Evolutionary conservation across 1,284 basidiomycete species (phyloP).

Genomic region (Naganishia liquefaciens): DNA sequence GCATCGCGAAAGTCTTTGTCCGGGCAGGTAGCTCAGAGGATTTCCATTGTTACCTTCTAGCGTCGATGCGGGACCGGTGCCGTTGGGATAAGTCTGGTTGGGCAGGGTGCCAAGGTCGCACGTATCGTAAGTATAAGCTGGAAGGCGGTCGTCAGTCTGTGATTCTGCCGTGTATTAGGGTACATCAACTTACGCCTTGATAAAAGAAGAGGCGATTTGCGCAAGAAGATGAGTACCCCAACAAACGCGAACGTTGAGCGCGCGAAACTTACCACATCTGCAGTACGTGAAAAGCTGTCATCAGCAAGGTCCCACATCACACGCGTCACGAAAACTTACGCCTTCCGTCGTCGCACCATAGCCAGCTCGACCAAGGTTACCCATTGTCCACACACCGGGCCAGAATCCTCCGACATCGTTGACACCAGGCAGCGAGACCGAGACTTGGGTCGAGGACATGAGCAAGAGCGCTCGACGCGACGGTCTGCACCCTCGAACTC

Average conservation of each 20-base stretch:
- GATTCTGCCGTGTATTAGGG: too few relatives aligned
- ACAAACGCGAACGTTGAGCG: not conserved
- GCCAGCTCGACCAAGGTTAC: conserved; percentile 55
- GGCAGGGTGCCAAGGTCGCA: conserved; percentile 50
- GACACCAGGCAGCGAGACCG: conserved; percentile 47
- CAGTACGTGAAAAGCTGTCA: not conserved
- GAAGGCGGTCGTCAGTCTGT: not conserved
- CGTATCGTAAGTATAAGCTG: conserved; percentile 52
- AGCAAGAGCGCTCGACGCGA: not conserved
- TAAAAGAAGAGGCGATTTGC: not conserved
- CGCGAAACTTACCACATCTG: conserved; percentile 24
- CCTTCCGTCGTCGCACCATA: conserved; percentile 47
- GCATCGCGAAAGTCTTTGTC: conserved; percentile 59
- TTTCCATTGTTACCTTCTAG: conserved; percentile 44
- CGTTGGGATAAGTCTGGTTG: conserved; percentile 53
- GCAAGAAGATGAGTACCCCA: not conserved
- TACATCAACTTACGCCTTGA: conserved; percentile 1
- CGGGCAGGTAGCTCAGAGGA: conserved; percentile 52
- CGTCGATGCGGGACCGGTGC: conserved; percentile 49
- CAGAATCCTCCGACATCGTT: conserved; percentile 55
- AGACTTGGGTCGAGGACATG: conserved; percentile 33
- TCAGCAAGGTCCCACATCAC: not conserved
- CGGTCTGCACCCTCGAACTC: not conserved
- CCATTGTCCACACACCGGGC: conserved; percentile 58
- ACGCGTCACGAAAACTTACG: conserved; percentile 24